These are phyloP conservation scores for Castanopsis chinensis DNA, from an alignment of 306 rosid species.

Conservation along the genomic window DNA sequence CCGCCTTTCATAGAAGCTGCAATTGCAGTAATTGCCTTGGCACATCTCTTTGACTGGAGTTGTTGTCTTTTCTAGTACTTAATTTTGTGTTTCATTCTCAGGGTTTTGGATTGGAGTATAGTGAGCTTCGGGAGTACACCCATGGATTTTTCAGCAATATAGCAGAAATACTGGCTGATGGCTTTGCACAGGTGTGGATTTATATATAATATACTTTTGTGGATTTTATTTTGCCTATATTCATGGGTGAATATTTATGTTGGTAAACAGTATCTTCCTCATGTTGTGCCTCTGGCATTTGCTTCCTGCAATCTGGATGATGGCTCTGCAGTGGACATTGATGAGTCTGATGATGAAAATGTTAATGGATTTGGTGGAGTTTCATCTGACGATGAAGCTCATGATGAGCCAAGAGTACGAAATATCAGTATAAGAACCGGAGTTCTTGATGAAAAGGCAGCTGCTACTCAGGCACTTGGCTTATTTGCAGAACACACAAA, in stretches of 20 bases:
- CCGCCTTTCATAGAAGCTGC: constrained; percentile 95
- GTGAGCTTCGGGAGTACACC: constrained; percentile 97
- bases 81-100: constrained; percentile 30
- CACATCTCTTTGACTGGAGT: constrained; percentile 23
- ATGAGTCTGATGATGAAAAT: constrained; percentile 79
- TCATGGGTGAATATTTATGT: constrained; percentile 25
- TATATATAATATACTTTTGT: constrained; percentile 16
- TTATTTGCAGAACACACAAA: constrained; percentile 88
- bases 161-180: constrained; percentile 86
- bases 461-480: constrained; percentile 99
- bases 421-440: constrained; percentile 96
- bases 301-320: constrained; percentile 98
- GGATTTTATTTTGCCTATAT: constrained; percentile 25
- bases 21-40: constrained; percentile 61
- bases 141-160: constrained; percentile 98
- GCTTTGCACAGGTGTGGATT: constrained; percentile 69
- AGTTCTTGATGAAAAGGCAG: constrained; percentile 98
- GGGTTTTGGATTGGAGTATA: constrained; percentile 91
- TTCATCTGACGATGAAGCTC: constrained; percentile 97
- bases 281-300: constrained; percentile 87
- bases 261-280: constrained; percentile 90
- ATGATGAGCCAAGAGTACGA: constrained; percentile 94
- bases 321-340: constrained; percentile 93
- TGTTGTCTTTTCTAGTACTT: background rate
- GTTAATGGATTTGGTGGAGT: constrained; percentile 93